These are phyloP conservation scores for Mrakia blollopis DNA, from an alignment of 768 basidiomycete species.

Conservation along the genomic window DNA sequence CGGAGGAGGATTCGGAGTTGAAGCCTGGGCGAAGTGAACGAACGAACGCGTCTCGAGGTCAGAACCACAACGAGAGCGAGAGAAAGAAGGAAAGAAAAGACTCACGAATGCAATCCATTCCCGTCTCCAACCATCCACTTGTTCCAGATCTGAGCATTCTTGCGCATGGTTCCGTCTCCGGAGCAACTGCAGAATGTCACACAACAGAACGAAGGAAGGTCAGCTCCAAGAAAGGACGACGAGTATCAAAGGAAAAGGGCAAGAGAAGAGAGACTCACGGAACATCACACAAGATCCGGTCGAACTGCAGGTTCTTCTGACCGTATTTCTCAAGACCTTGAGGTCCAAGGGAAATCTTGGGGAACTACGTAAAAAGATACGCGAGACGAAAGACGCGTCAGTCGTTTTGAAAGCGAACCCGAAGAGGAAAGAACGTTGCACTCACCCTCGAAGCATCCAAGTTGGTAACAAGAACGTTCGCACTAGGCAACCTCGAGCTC, in stretches of 20 bases:
- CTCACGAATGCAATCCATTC: conserved; percentile 81
- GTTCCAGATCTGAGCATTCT: conserved; percentile 94
- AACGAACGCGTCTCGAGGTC: not conserved
- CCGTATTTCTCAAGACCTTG: conserved; percentile 17
- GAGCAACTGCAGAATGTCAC: conserved; percentile 59
- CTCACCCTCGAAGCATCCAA: conserved; percentile 61
- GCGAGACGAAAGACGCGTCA: not conserved
- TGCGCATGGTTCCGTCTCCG: conserved; percentile 91
- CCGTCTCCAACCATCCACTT: conserved; percentile 83
- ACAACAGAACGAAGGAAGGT: conserved; percentile 20
- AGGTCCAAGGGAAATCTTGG: conserved; percentile 33
- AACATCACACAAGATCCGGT: conserved; percentile 91
- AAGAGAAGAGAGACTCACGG: conserved; percentile 54
- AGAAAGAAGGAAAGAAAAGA: conserved; percentile 20
- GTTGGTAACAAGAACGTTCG: conserved; percentile 91
- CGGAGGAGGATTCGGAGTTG: conserved; percentile 88
- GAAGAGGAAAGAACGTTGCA: not conserved
- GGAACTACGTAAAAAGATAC: conserved; percentile 36
- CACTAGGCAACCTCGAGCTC: conserved; percentile 85
- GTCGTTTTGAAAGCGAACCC: not conserved
- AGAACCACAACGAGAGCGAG: not conserved
- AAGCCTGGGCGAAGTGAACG: conserved; percentile 56
- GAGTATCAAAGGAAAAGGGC: too few species aligned
- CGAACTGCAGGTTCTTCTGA: conserved; percentile 62
- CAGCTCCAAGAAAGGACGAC: not conserved